Evolutionary conservation across 192 early-diverging fungal genomes (phyloP), one percentile per base, ranked within the genome.

Genomic region (Coemansia asiatica): DNA sequence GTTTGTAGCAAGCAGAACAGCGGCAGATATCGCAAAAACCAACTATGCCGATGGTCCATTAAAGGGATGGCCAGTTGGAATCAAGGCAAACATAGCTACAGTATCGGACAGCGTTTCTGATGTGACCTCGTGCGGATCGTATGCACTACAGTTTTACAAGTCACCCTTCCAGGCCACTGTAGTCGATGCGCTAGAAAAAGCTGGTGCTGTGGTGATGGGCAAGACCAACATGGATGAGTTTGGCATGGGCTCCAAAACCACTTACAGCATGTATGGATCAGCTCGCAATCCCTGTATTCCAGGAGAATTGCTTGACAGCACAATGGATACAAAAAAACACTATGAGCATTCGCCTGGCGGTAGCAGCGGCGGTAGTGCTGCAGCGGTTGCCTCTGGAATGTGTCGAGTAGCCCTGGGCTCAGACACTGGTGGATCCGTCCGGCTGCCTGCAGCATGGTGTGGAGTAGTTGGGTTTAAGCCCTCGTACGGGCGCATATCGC

Each of bases 211-310:
- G 9, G 75, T 90, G n/a, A 76, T 90, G 4, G 94, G 90, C 22
- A 94, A 93, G 60, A 83, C 89, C 16, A 95, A 96, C 71, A 90
- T 96, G 91, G 96, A 98, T 75, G 94, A 98, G 72, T 98, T 95
- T 87, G 96, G 93, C 16, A 98, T 98, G 94, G 96, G 96, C 77
- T 77, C 83, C 1, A 70, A 68, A 44, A 83, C 29, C 31, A 44
- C 35, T 15, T 72, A 50, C 40, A 69, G 72, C 29, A 64, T 74
- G 9, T 66, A 82, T 47, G 83, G 83, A 28, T 26, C 69, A 8
- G 58, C 75, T 1, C 22, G 21, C 25, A 84, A 82, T 35, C 75
- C 79, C 13, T 15, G 16, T 44, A 44, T 15, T 44, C 16, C 40
- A n/a, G n/a, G n/a, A n/a, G n/a, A n/a, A n/a, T n/a, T n/a, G 5